Percentiles rank a stretch among this genome's conserved stretches.
These are phyloP conservation scores for Catenaria anguillulae DNA, from an alignment of 371 early-diverging fungal genomes.

Conservation along the genomic window DNA sequence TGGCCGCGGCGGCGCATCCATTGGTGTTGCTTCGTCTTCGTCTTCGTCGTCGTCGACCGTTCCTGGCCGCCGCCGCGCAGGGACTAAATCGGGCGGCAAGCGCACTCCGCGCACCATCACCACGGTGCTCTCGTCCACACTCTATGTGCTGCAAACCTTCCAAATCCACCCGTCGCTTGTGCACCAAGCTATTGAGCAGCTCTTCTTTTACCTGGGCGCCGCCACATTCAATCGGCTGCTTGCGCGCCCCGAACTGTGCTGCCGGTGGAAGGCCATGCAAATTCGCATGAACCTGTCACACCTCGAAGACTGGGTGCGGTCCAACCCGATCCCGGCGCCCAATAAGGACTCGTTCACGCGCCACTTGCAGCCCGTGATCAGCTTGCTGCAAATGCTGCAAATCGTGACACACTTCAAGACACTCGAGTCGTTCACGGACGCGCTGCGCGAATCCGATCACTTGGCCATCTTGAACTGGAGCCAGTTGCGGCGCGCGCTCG, in stretches of 20 bases:
- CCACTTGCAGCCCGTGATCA: conserved; percentile 49
- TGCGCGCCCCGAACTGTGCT: conserved; percentile 48
- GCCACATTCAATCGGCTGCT: conserved; percentile 73
- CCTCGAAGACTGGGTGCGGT: conserved; percentile 70
- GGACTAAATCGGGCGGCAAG: neutral
- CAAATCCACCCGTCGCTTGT: conserved; percentile 54
- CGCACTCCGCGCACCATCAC: conserved; percentile 46
- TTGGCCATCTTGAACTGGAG: conserved; percentile 36
- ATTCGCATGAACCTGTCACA: conserved; percentile 65
- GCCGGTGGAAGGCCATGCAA: conserved; percentile 64
- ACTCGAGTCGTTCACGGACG: conserved; percentile 51
- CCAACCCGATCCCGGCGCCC: conserved; percentile 29
- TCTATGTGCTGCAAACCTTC: conserved; percentile 39
- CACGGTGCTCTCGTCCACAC: conserved; percentile 38
- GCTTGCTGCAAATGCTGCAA: conserved; percentile 66
- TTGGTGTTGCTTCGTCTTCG: too few relatives aligned
- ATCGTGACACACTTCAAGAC: conserved; percentile 52
- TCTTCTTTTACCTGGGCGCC: conserved; percentile 53
- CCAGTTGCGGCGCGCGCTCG: conserved; percentile 52
- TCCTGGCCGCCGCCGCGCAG: neutral
- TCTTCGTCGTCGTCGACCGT: neutral
- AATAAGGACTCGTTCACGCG: conserved; percentile 14
- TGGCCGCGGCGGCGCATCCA: neutral
- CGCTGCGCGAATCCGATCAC: conserved; percentile 41
- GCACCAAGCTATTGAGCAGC: conserved; percentile 49